Conservation (phyloP, 1,139 yeast species). For the Kluyveromyces sp. region DNA sequence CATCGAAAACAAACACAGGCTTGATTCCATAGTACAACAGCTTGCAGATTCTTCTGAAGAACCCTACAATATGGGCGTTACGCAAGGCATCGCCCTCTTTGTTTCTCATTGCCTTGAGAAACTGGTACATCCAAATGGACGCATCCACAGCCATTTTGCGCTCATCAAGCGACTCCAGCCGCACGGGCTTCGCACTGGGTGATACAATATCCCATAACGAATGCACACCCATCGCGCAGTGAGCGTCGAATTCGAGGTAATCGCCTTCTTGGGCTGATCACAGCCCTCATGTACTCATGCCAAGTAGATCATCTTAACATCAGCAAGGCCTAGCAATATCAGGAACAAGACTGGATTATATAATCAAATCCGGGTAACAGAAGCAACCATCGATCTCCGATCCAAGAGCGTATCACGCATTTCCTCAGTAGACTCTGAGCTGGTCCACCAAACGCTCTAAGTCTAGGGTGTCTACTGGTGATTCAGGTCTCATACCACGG, state of each 20-base stretch:
- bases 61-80: conserved; percentile 87
- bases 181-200: conserved; percentile 85
- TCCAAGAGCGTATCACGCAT: too few species aligned
- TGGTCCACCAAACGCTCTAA: too few species aligned
- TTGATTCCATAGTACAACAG: conserved; percentile 78
- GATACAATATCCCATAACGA: conserved; percentile 91
- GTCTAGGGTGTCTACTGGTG: too few species aligned
- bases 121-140: conserved; percentile 97
- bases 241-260: neutral
- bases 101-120: conserved; percentile 89
- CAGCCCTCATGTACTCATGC: too few species aligned
- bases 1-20: conserved; percentile 96
- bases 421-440: too few species aligned
- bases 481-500: too few species aligned
- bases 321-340: too few species aligned
- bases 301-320: too few species aligned
- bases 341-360: too few species aligned
- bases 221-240: conserved; percentile 89
- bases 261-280: neutral
- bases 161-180: conserved; percentile 71
- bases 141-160: conserved; percentile 92
- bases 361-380: too few species aligned
- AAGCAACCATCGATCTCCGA: too few species aligned
- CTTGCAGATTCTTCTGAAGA: conserved; percentile 89
- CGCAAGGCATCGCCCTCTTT: conserved; percentile 70